A percentile compares a stretch with the other conserved stretches of the same genome.
These are phyloP conservation scores for Cyanidioschyzon merolae DNA, from an alignment of 23 red algal genomes.

Conservation along the genomic window DNA sequence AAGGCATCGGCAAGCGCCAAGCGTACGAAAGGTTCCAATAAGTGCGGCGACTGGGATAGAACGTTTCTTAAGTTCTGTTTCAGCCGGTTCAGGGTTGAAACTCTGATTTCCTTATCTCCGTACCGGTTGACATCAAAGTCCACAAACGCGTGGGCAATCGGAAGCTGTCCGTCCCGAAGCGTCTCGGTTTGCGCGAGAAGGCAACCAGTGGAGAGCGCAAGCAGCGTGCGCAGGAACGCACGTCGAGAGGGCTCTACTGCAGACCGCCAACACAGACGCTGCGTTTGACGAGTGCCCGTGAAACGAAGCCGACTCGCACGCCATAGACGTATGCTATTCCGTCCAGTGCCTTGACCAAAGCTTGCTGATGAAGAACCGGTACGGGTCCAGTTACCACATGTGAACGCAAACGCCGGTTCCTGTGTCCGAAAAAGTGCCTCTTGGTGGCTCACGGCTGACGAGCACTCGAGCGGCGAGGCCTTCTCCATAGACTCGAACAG, in stretches of 20 bases:
- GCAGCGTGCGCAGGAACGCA: background rate
- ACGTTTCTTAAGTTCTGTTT: constrained; percentile 84
- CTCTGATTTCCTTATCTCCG: constrained; percentile 41
- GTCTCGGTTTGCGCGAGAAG: background rate
- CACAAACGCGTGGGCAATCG: background rate
- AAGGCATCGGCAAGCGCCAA: constrained; percentile 69
- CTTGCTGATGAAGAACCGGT: no score
- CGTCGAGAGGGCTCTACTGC: background rate
- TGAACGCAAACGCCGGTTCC: no score
- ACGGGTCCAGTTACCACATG: no score
- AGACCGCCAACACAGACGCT: no score
- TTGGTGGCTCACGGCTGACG: no score
- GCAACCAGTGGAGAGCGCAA: background rate
- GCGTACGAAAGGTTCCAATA: constrained; percentile 51
- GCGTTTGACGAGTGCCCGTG: no score
- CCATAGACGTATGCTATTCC: no score
- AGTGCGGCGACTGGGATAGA: constrained; percentile 42
- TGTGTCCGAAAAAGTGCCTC: no score
- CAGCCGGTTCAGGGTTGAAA: constrained; percentile 45
- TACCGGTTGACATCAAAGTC: constrained; percentile 31
- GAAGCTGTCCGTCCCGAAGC: background rate
- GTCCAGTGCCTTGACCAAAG: no score
- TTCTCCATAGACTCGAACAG: no score
- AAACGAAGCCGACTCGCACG: no score
- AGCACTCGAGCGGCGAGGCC: no score